Evolutionary conservation across 2,329 filamentous ascomycete species (phyloP), one percentile per base, ranked within the genome.

Genomic region (Venturia aucupariae): DNA sequence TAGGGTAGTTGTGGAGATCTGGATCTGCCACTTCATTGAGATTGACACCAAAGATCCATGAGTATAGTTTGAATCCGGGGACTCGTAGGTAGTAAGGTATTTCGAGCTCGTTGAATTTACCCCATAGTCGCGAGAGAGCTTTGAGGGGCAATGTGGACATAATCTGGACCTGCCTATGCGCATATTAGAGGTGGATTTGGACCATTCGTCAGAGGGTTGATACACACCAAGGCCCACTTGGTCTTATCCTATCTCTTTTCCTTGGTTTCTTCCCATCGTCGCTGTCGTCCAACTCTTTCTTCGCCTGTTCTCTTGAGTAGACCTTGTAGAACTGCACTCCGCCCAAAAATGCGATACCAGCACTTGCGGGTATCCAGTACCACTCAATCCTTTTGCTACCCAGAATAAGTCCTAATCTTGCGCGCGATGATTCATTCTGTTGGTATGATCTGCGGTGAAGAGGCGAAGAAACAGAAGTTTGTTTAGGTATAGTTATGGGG

Each of bases 121-220:
- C 92, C 92, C 92, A 97, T 68, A 95, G 73, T 59, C 92, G 85
- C 41, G 92, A 96, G 55, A 97, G 83, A 42, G 90, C 92, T 78
- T 97, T 97, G 67, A 97, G 81, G 41, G 92, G 92, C 66, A 97
- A 79, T 1, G 91, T 96, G 8, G 91, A 95, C 89, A 97, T 96
- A 74, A 97, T 84, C 73, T 92, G 90, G 62, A 97, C 90, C 72
- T 93, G 90, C 90, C 80, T 81, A 64, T 64, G 27, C 35, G 11
- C 17, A 60, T 1, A 27, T 64, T 30, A 59, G 38, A 57, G n/a
- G 38, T 35, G 6, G 59, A 42, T 19, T 10, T 38, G n/a, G 10
- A 38, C 24, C 61, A 54, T n/a, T 62, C 10, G 17, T 11, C 13
- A 30, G n/a, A n/a, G 41, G 15, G 5, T 10, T 11, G 32, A 7